A percentile compares a stretch with the other conserved stretches of the same genome.
These are phyloP conservation scores for Cnidoscolus chayamansa DNA, from an alignment of 441 rosid species.

Conservation along the genomic window DNA sequence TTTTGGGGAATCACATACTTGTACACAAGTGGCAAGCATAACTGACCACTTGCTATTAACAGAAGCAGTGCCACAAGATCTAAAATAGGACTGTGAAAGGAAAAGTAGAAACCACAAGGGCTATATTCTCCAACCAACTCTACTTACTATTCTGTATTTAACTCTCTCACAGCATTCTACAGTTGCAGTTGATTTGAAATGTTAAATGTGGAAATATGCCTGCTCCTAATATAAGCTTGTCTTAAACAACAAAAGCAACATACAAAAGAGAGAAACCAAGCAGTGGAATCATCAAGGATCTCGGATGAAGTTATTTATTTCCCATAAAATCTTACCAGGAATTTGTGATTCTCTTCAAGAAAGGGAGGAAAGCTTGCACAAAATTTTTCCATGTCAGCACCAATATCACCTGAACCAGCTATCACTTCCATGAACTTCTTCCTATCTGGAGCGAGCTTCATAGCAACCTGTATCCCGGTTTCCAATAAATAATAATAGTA, in stretches of 20 bases:
- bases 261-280: neutral
- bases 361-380: conserved; percentile 73
- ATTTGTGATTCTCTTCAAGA: conserved; percentile 82
- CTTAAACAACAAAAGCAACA: neutral
- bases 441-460: conserved; percentile 95
- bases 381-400: conserved; percentile 76
- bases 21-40: neutral
- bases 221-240: neutral
- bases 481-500: neutral
- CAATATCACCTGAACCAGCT: conserved; percentile 67
- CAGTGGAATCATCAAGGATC: neutral
- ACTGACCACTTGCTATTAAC: neutral
- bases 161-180: neutral
- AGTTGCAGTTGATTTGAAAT: neutral
- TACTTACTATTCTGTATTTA: neutral
- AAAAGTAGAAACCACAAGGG: neutral
- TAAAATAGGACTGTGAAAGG: neutral
- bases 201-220: neutral
- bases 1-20: neutral
- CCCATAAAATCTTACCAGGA: conserved; percentile 53
- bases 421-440: conserved; percentile 91
- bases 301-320: conserved; percentile 8
- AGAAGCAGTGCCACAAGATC: neutral
- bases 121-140: neutral
- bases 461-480: conserved; percentile 53